Evolutionary conservation across 306 rosid species (phyloP).

Genomic region (Pyrus communis): DNA sequence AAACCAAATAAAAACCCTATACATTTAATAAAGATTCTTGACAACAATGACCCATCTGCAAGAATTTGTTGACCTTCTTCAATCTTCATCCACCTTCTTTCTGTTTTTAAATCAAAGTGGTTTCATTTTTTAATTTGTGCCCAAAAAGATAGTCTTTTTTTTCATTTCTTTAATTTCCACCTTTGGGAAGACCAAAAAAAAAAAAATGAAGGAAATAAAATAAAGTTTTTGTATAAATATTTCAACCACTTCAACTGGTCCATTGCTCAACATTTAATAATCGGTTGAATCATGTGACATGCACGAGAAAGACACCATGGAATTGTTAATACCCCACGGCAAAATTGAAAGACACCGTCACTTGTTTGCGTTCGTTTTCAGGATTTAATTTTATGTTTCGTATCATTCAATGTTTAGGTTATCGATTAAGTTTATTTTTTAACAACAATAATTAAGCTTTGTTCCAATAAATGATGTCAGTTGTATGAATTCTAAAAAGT

Average conservation of each 20-base stretch:
- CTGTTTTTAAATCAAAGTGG: not conserved
- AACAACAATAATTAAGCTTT: no score
- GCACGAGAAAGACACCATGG: not conserved
- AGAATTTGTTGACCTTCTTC: constrained; percentile 1
- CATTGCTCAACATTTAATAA: not conserved
- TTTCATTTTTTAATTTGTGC: not conserved
- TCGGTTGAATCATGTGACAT: not conserved
- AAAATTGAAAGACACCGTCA: not conserved
- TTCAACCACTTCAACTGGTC: not conserved
- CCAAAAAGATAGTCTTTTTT: not conserved
- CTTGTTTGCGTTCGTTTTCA: no score
- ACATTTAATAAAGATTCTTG: not conserved
- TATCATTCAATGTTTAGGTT: not conserved
- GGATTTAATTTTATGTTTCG: no score
- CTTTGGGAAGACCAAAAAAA: not conserved
- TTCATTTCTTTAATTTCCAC: not conserved
- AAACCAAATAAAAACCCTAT: no score
- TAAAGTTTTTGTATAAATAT: not conserved
- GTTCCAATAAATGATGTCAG: no score
- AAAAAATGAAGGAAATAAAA: not conserved
- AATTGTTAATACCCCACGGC: not conserved
- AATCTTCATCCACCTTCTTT: not conserved
- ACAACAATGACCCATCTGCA: not conserved
- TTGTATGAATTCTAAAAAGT: no score
- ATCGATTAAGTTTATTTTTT: no score